Conservation (phyloP, 2,329 filamentous ascomycete species). For the Pyrenophora teres region DNA sequence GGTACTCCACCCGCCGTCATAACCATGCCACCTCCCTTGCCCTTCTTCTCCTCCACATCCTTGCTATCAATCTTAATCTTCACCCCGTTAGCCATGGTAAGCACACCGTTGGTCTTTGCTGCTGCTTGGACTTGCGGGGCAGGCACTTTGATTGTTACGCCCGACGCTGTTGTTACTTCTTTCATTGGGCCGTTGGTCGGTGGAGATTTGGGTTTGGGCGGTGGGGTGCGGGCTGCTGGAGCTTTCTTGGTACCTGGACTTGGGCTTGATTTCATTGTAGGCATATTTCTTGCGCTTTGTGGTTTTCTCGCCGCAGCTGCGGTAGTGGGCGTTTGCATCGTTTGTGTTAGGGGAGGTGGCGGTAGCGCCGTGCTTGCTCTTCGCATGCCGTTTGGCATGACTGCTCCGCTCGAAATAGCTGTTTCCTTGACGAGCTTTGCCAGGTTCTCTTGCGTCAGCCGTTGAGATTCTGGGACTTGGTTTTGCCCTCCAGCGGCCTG, state of each 20-base stretch:
- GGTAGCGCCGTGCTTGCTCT: conserved; percentile 37
- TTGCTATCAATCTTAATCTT: conserved; percentile 39
- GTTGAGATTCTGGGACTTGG: conserved; percentile 34
- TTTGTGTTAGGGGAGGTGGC: conserved; percentile 26
- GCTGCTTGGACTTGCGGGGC: conserved; percentile 36
- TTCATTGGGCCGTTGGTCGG: conserved; percentile 34
- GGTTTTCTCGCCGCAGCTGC: conserved; percentile 22
- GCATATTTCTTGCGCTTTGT: conserved; percentile 31
- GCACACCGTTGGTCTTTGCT: conserved; percentile 37
- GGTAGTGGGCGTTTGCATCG: conserved; percentile 21
- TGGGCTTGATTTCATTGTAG: conserved; percentile 20
- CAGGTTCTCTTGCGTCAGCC: conserved; percentile 45
- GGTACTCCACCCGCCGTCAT: conserved; percentile 40
- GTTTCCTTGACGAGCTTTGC: conserved; percentile 47
- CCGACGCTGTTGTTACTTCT: conserved; percentile 37
- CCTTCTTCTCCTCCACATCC: conserved; percentile 40
- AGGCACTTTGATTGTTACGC: conserved; percentile 43
- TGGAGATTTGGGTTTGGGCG: conserved; percentile 16
- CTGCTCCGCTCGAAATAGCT: conserved; percentile 43
- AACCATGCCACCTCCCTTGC: conserved; percentile 31
- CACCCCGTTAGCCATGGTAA: conserved; percentile 38
- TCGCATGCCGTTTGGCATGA: conserved; percentile 38
- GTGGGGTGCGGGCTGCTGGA: neutral
- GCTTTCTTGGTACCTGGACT: conserved; percentile 16
- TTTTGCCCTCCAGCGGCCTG: conserved; percentile 33